phyloP scores from a whole-genome alignment of 768 basidiomycete species.

The Boletus coccyginus region DNA sequence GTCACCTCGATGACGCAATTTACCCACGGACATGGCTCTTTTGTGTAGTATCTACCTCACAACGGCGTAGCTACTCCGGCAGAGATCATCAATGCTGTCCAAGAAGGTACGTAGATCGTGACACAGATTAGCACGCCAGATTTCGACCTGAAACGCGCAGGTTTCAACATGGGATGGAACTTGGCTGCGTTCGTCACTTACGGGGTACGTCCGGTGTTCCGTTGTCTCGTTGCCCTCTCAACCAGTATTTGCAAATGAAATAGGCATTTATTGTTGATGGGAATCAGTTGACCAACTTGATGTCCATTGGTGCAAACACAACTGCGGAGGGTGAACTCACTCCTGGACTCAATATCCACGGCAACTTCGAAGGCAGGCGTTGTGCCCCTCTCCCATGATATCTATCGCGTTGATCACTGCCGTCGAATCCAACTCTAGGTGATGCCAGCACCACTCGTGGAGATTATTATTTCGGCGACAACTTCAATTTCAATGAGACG shows the following conservation, averaged over 20 bases:
- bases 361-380: conserved; percentile 22
- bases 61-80: conserved; percentile 22
- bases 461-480: conserved; percentile 27
- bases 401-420: not conserved
- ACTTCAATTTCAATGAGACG: conserved; percentile 26
- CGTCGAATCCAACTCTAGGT: conserved; percentile 5
- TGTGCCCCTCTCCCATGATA: not conserved
- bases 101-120: conserved; percentile 13
- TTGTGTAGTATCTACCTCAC: conserved; percentile 16
- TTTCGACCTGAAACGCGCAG: not conserved
- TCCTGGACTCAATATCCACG: conserved; percentile 22
- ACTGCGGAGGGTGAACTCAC: conserved; percentile 10
- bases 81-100: conserved; percentile 23
- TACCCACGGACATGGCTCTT: not conserved
- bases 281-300: conserved; percentile 28
- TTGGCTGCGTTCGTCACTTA: conserved; percentile 22
- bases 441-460: conserved; percentile 25
- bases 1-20: not conserved
- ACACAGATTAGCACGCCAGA: not conserved
- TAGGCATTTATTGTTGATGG: conserved; percentile 27
- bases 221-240: not conserved
- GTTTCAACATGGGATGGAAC: conserved; percentile 25
- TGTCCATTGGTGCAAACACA: conserved; percentile 25
- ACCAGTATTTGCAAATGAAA: not conserved
- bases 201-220: conserved; percentile 6